Conservation (phyloP, 768 basidiomycete genomes). For the Leccinum longicurvipes region DNA sequence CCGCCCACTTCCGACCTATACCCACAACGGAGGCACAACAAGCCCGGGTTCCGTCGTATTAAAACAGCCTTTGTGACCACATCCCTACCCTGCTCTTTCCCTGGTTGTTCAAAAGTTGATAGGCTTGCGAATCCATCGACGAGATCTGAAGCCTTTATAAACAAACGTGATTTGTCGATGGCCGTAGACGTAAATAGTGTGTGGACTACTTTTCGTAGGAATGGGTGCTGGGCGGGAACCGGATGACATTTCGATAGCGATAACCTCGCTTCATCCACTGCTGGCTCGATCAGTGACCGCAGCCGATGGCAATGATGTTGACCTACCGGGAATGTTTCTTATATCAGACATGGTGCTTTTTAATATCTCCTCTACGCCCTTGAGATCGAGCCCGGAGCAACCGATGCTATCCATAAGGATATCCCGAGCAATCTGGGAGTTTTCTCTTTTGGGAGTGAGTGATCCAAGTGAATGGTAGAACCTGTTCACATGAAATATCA, state of each 20-base stretch:
- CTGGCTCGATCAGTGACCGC: neutral
- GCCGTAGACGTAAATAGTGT: slow-evolving; percentile 46
- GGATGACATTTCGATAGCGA: slow-evolving; percentile 64
- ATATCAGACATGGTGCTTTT: slow-evolving; percentile 31
- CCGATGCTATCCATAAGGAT: slow-evolving; percentile 61
- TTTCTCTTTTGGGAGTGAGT: slow-evolving; percentile 56
- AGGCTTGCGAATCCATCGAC: slow-evolving; percentile 56
- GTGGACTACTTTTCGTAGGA: slow-evolving; percentile 42
- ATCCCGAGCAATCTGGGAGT: slow-evolving; percentile 60
- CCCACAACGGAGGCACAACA: slow-evolving; percentile 62
- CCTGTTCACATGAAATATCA: slow-evolving; percentile 54
- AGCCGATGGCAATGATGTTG: slow-evolving; percentile 7
- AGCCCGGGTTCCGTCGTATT: slow-evolving; percentile 34
- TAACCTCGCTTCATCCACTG: slow-evolving; percentile 50
- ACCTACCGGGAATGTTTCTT: slow-evolving; percentile 23
- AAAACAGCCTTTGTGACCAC: slow-evolving; percentile 62
- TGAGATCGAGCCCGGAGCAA: slow-evolving; percentile 62
- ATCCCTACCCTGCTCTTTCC: slow-evolving; percentile 46
- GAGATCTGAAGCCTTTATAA: slow-evolving; percentile 71
- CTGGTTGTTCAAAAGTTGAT: slow-evolving; percentile 33
- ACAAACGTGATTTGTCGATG: slow-evolving; percentile 65
- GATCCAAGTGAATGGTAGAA: slow-evolving; percentile 53
- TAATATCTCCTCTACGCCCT: slow-evolving; percentile 47
- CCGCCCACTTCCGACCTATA: slow-evolving; percentile 49
- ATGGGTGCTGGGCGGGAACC: slow-evolving; percentile 40